Base-by-base conservation (phyloP, 352 stramenopile species). In the Globisporangium uncinulatum region DNA sequence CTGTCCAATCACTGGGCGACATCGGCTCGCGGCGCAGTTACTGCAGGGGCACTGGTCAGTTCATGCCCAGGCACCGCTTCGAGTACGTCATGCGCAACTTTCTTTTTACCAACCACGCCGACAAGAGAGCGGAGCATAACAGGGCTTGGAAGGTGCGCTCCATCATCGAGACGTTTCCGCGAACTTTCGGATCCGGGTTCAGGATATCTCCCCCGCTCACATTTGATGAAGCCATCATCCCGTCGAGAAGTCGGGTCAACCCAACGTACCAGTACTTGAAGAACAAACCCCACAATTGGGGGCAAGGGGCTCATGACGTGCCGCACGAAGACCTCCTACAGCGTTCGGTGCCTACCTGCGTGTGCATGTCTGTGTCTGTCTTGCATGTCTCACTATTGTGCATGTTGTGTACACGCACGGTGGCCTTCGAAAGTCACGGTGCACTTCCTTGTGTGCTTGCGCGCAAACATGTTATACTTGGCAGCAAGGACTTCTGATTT, bases 21-120 rank as follows among this genome's bases (percentile, higher is more conserved):
- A 4, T 24, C 42, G 21, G 14, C 15, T 6, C 15, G 14, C 7
- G 42, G 42, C 15, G 42, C 42, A 21, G 17, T 47, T 3, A 14
- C 42, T 2, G 42, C 42, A 3, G 15, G 42, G 15, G 11, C 11
- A 4, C 9, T 47, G 15, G 42, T 20, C 17, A 19, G 14, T 51
- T n/a, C n/a, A n/a, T n/a, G n/a, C n/a, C n/a, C n/a, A 6, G 45
- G 19, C 21, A 51, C 13, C 24, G 8, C 48, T 62, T 62, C 20
- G 53, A 55, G 11, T 17, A 53, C 21, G 47, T 62, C 7, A 62
- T 66, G 50, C 36, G 39, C 5, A 58, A 66, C 20, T 50, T 66
- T 2, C 60, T 56, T 15, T 51, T 66, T n/a, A 56, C 50, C 0
- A 56, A 62, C 37, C 59, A 62, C 42, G 45, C 51, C 10, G 56